Evolutionary conservation across 2,329 filamentous ascomycete genomes (phyloP).

Genomic region (Raffaelea albimanens): DNA sequence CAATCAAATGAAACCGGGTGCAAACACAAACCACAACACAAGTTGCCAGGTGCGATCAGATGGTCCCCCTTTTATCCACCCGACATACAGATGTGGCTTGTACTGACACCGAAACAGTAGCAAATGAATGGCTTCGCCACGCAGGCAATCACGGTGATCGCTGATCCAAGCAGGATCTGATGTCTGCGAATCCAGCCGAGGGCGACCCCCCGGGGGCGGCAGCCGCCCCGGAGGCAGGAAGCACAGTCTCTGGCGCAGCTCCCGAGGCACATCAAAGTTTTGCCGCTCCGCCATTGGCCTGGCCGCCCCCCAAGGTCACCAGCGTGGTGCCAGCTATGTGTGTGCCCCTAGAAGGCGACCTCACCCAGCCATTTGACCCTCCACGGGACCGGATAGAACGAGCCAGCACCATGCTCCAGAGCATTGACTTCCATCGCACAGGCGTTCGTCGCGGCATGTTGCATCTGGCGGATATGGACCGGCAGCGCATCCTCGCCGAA

Average conservation of each 20-base stretch:
- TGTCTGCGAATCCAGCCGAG: too few relatives aligned
- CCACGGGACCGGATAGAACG: constrained; percentile 19
- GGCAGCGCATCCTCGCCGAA: constrained; percentile 18
- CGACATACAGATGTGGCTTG: too few relatives aligned
- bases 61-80: too few relatives aligned
- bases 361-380: constrained; percentile 17
- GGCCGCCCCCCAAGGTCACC: constrained; percentile 14
- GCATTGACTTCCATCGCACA: constrained; percentile 20
- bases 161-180: too few relatives aligned
- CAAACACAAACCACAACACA: too few relatives aligned
- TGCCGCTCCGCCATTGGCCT: background rate
- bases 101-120: too few relatives aligned
- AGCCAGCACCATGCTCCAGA: constrained; percentile 19
- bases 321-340: constrained; percentile 22
- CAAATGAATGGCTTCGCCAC: too few relatives aligned
- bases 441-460: constrained; percentile 22
- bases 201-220: background rate
- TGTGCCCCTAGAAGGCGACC: constrained; percentile 21
- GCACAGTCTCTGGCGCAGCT: background rate
- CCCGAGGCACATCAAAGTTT: background rate
- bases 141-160: too few relatives aligned
- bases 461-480: constrained; percentile 24
- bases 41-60: too few relatives aligned
- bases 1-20: too few relatives aligned
- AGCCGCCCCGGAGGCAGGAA: background rate